Conservation (phyloP, 139 green algal genomes). For the Chlorella sp. region DNA sequence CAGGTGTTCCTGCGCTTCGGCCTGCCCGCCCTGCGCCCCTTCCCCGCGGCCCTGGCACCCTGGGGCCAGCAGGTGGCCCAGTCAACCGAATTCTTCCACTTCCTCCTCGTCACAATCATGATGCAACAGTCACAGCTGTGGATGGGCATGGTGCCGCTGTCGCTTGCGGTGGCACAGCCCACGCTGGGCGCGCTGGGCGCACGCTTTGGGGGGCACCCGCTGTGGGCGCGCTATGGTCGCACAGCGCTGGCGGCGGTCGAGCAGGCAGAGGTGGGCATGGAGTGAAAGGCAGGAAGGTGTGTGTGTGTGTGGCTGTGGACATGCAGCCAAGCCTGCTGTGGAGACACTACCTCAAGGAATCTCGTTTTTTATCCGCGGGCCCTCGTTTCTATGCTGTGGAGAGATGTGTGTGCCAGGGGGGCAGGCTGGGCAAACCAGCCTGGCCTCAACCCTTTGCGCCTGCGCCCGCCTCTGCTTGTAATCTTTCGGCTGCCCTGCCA, state of each 20-base stretch:
- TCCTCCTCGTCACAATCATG: neutral
- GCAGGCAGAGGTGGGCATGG: neutral
- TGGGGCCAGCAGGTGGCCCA: neutral
- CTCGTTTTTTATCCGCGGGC: no score
- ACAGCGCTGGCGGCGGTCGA: neutral
- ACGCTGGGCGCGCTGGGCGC: neutral
- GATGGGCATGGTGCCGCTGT: conserved; percentile 17
- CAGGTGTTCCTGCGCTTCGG: conserved; percentile 11
- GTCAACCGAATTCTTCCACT: conserved; percentile 4
- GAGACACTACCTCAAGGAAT: no score
- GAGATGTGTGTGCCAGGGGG: no score
- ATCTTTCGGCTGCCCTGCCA: neutral
- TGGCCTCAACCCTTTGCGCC: no score
- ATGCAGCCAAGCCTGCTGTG: no score
- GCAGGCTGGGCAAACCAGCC: no score
- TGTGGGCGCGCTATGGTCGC: conserved; percentile 3
- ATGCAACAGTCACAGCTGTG: conserved; percentile 10
- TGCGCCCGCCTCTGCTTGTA: neutral
- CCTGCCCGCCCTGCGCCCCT: conserved; percentile 22
- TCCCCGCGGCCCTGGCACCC: conserved; percentile 7
- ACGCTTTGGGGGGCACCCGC: conserved; percentile 13
- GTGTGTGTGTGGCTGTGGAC: neutral
- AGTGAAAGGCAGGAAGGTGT: neutral
- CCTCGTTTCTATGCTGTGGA: no score
- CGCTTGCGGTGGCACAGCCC: neutral